These are phyloP conservation scores for Raphidocelis subcapitata DNA, from an alignment of 139 green algal genomes.

Conservation along the genomic window DNA sequence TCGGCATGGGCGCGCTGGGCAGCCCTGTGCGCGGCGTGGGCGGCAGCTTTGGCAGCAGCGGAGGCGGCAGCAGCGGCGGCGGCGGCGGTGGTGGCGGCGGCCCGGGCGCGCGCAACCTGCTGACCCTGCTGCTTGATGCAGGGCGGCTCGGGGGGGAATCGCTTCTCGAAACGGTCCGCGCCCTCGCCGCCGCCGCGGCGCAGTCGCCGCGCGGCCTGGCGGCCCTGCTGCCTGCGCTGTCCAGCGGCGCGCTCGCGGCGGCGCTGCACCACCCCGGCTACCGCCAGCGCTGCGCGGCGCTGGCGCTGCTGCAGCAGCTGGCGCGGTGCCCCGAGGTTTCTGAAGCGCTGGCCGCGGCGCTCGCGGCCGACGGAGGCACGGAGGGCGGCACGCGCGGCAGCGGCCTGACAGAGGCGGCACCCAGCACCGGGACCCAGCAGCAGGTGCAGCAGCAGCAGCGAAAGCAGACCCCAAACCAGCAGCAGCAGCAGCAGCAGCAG, in stretches of 20 bases:
- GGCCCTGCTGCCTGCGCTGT: neutral
- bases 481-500: neutral
- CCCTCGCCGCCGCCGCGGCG: neutral
- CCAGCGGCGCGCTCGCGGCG: neutral
- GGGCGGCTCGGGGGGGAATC: neutral
- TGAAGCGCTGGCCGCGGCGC: neutral
- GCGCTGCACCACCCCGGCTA: neutral
- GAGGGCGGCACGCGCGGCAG: too few species aligned
- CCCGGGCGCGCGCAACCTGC: neutral
- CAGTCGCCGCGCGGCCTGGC: neutral
- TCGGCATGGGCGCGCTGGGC: neutral
- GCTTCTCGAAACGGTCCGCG: neutral
- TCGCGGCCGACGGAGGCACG: too few species aligned
- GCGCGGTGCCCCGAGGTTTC: neutral
- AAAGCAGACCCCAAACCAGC: too few species aligned
- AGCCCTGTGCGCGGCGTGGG: neutral
- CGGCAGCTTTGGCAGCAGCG: neutral
- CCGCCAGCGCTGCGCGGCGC: neutral
- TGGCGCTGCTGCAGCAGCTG: conserved; percentile 1
- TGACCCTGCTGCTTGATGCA: neutral
- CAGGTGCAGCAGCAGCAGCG: too few species aligned
- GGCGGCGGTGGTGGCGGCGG: neutral
- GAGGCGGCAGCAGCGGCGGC: too few species aligned
- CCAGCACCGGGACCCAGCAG: too few species aligned
- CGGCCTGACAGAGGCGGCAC: too few species aligned